phyloP scores from a whole-genome alignment of 1,284 basidiomycete genomes.

The Paramarasmius palmivorus region DNA sequence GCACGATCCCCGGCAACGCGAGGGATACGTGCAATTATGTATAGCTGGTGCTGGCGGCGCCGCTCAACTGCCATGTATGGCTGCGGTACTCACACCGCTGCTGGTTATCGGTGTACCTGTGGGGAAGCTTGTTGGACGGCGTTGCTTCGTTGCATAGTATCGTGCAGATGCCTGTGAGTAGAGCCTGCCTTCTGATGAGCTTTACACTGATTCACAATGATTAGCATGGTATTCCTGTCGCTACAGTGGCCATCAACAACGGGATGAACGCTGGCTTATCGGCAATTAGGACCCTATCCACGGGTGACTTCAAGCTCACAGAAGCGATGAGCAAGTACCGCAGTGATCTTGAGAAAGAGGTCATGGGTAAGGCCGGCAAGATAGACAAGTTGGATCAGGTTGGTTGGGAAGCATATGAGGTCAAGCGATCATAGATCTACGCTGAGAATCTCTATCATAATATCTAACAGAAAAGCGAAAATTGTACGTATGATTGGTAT shows the following conservation, averaged over 20 bases:
- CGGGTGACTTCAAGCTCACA: slow-evolving; percentile 70
- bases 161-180: slow-evolving; percentile 95
- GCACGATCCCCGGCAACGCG: slow-evolving; percentile 76
- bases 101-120: slow-evolving; percentile 98
- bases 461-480: no score
- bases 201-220: slow-evolving; percentile 11
- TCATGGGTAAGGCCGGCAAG: slow-evolving; percentile 83
- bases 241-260: slow-evolving; percentile 97
- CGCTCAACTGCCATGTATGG: slow-evolving; percentile 98
- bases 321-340: slow-evolving; percentile 73
- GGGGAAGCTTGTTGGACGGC: slow-evolving; percentile 88
- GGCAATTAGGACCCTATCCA: slow-evolving; percentile 86
- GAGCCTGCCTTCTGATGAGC: slow-evolving; percentile 11
- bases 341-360: slow-evolving; percentile 78
- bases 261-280: slow-evolving; percentile 92
- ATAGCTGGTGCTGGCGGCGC: slow-evolving; percentile 97
- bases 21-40: slow-evolving; percentile 79
- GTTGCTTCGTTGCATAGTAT: slow-evolving; percentile 97
- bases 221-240: slow-evolving; percentile 93
- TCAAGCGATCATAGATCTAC: slow-evolving; percentile 24
- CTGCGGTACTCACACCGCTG: slow-evolving; percentile 89
- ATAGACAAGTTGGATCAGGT: no score
- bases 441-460: not conserved
- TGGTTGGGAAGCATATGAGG: slow-evolving; percentile 85
- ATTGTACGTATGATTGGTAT: not conserved